Percentiles rank a stretch among this genome's conserved stretches.
Conservation (phyloP, 176 grass and related monocot genomes). For the Neostapfia colusana region DNA sequence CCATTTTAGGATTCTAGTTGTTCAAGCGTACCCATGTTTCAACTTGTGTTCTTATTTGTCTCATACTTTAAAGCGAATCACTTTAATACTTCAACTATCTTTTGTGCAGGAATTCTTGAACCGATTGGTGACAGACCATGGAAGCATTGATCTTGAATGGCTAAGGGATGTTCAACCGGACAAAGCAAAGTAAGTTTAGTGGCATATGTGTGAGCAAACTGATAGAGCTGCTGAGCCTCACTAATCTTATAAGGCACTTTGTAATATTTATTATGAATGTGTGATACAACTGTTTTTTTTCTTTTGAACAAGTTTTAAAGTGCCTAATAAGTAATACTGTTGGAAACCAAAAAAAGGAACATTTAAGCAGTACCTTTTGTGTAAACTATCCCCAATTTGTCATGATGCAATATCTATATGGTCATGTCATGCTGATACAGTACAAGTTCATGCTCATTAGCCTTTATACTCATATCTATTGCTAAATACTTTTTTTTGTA, state of each 20-base stretch:
- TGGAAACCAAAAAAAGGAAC: too few relatives aligned
- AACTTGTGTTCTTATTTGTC: conserved; percentile 11
- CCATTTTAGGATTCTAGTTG: conserved; percentile 11
- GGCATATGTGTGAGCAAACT: conserved; percentile 20
- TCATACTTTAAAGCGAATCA: neutral
- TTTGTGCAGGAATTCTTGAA: conserved; percentile 65
- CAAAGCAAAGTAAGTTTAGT: conserved; percentile 74
- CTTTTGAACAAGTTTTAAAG: neutral
- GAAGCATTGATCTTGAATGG: conserved; percentile 87
- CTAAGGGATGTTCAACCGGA: conserved; percentile 65
- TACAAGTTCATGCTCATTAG: neutral
- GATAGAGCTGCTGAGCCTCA: neutral
- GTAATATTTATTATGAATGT: neutral
- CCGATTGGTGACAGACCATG: conserved; percentile 65
- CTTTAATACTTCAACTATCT: conserved; percentile 26
- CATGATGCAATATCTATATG: neutral
- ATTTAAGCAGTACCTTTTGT: too few relatives aligned
- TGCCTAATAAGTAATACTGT: too few relatives aligned
- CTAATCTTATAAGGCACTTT: conserved; percentile 11
- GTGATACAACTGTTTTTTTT: neutral
- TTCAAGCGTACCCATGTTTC: conserved; percentile 5
- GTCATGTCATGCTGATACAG: neutral
- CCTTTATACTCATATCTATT: conserved; percentile 18
- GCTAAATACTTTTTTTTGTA: conserved; percentile 11
- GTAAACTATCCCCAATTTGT: neutral